These are phyloP conservation scores for Escovopsis weberi DNA, from an alignment of 2,329 filamentous ascomycete species.

Conservation along the genomic window DNA sequence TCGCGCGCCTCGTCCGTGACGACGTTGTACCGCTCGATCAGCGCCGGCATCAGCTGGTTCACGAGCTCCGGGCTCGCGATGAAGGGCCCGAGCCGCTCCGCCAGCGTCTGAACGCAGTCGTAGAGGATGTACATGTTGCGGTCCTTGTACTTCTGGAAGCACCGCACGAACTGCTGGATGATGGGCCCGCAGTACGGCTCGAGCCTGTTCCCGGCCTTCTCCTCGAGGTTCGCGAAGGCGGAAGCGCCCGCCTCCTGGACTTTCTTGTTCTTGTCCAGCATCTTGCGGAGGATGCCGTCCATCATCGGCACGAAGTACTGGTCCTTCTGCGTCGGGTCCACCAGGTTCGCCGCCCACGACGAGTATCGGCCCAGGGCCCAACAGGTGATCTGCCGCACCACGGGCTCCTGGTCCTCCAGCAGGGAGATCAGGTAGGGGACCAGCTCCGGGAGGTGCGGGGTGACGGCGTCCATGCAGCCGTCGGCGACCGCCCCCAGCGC, in stretches of 20 bases:
- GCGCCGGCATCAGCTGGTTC: slow-evolving; percentile 76
- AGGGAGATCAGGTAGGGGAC: slow-evolving; percentile 82
- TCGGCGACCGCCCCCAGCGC: slow-evolving; percentile 90
- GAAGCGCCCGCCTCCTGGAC: slow-evolving; percentile 94
- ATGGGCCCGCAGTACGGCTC: slow-evolving; percentile 82
- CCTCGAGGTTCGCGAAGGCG: slow-evolving; percentile 89
- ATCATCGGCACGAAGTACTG: slow-evolving; percentile 90
- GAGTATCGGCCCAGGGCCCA: slow-evolving; percentile 95
- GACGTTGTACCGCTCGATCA: slow-evolving; percentile 77
- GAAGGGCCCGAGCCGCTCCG: slow-evolving; percentile 73
- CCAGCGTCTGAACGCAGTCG: slow-evolving; percentile 93
- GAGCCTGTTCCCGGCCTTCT: slow-evolving; percentile 71
- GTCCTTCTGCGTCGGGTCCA: slow-evolving; percentile 50
- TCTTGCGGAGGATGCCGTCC: slow-evolving; percentile 85
- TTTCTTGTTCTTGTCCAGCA: slow-evolving; percentile 95
- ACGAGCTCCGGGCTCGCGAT: slow-evolving; percentile 73
- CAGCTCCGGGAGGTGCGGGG: slow-evolving; percentile 78
- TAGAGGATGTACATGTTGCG: slow-evolving; percentile 98
- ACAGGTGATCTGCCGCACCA: slow-evolving; percentile 92
- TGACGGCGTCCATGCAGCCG: slow-evolving; percentile 80
- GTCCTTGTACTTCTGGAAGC: slow-evolving; percentile 93
- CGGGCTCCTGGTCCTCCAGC: slow-evolving; percentile 70
- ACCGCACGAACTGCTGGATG: slow-evolving; percentile 78
- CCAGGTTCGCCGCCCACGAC: slow-evolving; percentile 70
- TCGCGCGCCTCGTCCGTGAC: slow-evolving; percentile 83